Percentiles rank a stretch among this genome's conserved stretches.
These are phyloP conservation scores for Hemisphaericaspora subhashii DNA, from an alignment of 1,139 yeast species.

Conservation along the genomic window DNA sequence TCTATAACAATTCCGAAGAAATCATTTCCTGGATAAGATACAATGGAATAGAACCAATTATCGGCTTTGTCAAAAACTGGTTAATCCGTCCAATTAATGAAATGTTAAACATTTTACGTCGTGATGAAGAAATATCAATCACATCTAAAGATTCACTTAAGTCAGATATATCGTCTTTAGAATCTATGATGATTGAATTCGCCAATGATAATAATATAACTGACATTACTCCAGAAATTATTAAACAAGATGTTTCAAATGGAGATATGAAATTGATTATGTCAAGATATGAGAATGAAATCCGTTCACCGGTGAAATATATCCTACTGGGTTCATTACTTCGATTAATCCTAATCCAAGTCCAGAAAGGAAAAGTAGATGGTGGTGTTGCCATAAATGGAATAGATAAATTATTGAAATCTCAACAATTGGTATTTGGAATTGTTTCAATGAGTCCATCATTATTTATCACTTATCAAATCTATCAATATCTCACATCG, in stretches of 20 bases:
- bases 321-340: slow-evolving; percentile 67
- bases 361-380: slow-evolving; percentile 94
- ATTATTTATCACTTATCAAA: slow-evolving; percentile 53
- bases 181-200: slow-evolving; percentile 84
- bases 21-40: slow-evolving; percentile 56
- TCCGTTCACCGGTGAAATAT: slow-evolving; percentile 68
- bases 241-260: slow-evolving; percentile 46
- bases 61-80: slow-evolving; percentile 81
- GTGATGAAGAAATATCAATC: slow-evolving; percentile 76
- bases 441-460: slow-evolving; percentile 88
- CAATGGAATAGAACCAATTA: slow-evolving; percentile 61
- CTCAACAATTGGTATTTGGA: slow-evolving; percentile 92
- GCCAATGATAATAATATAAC: slow-evolving; percentile 43
- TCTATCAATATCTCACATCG: slow-evolving; percentile 24
- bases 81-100: slow-evolving; percentile 73
- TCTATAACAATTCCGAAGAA: slow-evolving; percentile 51
- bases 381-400: slow-evolving; percentile 89
- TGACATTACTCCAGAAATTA: slow-evolving; percentile 16
- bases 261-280: slow-evolving; percentile 82
- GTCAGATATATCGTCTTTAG: slow-evolving; percentile 77
- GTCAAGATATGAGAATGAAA: slow-evolving; percentile 75
- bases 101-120: slow-evolving; percentile 76
- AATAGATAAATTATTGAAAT: slow-evolving; percentile 81
- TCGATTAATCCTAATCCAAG: slow-evolving; percentile 77
- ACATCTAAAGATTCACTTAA: slow-evolving; percentile 77